phyloP scores from a whole-genome alignment of 768 basidiomycete genomes.

The Boletus edulis region DNA sequence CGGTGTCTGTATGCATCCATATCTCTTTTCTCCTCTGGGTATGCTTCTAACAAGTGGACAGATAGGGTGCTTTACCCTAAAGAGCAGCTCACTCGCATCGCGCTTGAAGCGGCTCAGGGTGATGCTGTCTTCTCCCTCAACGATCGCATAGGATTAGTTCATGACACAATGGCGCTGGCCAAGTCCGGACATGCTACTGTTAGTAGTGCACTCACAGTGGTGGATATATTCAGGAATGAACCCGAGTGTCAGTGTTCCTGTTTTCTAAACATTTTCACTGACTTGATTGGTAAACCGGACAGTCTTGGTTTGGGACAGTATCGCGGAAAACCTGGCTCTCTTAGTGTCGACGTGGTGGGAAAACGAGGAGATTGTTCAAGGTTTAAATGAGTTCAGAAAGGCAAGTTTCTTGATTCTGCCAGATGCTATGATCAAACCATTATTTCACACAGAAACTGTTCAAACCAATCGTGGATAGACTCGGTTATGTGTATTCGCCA shows the following conservation, averaged over 20 bases:
- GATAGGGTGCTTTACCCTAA: conserved; percentile 87
- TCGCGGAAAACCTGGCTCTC: conserved; percentile 51
- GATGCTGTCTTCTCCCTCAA: conserved; percentile 70
- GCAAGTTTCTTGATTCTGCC: conserved; percentile 37
- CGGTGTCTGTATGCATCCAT: conserved; percentile 72
- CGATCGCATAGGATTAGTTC: conserved; percentile 86
- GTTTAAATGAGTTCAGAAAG: conserved; percentile 58
- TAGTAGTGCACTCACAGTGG: conserved; percentile 72
- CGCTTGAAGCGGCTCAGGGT: conserved; percentile 68
- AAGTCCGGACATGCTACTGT: conserved; percentile 77
- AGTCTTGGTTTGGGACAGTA: conserved; percentile 84
- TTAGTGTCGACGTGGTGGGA: conserved; percentile 84
- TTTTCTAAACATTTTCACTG: neutral
- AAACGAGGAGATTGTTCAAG: conserved; percentile 48
- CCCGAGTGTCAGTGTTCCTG: conserved; percentile 59
- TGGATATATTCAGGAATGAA: conserved; percentile 69
- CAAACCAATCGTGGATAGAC: conserved; percentile 68
- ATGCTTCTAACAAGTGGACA: conserved; percentile 25
- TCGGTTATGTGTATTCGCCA: conserved; percentile 74
- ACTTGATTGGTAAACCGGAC: conserved; percentile 5
- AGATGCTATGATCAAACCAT: neutral
- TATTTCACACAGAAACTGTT: conserved; percentile 50
- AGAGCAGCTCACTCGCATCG: conserved; percentile 75
- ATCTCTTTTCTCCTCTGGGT: neutral
- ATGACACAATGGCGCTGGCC: conserved; percentile 78